Conservation (phyloP, 2,329 filamentous ascomycete genomes). For the Aspergillus eucalypticola region DNA sequence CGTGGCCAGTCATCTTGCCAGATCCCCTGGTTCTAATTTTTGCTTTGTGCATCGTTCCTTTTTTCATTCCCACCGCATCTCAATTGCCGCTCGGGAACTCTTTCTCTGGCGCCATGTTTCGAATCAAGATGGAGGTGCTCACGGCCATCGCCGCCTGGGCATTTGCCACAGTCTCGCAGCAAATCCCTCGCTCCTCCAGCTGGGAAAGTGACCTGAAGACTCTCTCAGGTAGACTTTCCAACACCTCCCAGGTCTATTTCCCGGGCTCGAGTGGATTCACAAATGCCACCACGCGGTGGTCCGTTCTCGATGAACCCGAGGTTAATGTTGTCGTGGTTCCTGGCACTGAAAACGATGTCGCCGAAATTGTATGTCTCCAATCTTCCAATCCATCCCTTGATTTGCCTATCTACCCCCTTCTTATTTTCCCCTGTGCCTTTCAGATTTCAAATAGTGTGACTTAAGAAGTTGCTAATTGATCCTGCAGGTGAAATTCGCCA, state of each 20-base stretch:
- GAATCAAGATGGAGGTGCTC: constrained; percentile 18
- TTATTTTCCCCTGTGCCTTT: too few relatives aligned
- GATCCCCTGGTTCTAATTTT: neutral
- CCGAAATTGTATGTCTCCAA: constrained; percentile 44
- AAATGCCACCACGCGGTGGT: constrained; percentile 49
- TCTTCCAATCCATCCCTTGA: neutral
- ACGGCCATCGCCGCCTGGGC: constrained; percentile 31
- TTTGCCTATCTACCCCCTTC: neutral
- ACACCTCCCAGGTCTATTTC: constrained; percentile 44
- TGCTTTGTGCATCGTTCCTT: neutral
- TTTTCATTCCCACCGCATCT: neutral
- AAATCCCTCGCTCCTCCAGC: neutral
- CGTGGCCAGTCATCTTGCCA: neutral
- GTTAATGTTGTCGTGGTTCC: constrained; percentile 52
- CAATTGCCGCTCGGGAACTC: neutral
- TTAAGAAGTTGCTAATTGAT: neutral
- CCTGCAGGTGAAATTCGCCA: constrained; percentile 51
- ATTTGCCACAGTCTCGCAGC: constrained; percentile 10
- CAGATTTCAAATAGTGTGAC: neutral
- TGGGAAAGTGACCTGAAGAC: constrained; percentile 20
- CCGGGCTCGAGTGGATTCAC: constrained; percentile 46
- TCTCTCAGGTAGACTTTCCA: constrained; percentile 35
- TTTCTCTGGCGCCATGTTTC: constrained; percentile 5
- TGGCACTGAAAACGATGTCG: constrained; percentile 52
- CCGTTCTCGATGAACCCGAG: constrained; percentile 44